Conservation (phyloP, 2,329 filamentous ascomycete species). For the Diaporthe capsici region DNA sequence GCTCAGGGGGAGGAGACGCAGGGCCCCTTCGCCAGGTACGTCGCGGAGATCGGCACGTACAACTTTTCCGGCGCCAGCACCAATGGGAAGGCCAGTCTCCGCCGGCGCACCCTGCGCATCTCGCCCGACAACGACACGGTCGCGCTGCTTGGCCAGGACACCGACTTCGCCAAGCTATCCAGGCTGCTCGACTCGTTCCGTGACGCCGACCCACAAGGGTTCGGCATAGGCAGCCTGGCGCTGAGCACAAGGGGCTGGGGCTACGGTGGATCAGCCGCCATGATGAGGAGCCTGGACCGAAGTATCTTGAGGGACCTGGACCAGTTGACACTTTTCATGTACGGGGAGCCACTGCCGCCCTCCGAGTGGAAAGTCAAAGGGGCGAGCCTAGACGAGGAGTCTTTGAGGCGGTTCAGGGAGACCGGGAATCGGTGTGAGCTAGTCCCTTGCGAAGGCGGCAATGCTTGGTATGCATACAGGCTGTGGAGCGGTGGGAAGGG, state of each 20-base stretch:
- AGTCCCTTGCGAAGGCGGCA: constrained; percentile 45
- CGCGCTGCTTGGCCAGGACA: constrained; percentile 49
- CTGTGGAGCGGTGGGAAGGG: constrained; percentile 46
- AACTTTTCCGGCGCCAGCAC: constrained; percentile 31
- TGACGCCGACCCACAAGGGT: constrained; percentile 43
- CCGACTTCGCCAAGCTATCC: constrained; percentile 45
- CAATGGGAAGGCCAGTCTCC: constrained; percentile 10
- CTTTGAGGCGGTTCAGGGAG: neutral
- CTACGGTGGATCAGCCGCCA: constrained; percentile 45
- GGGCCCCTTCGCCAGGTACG: constrained; percentile 42
- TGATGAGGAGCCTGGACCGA: constrained; percentile 45
- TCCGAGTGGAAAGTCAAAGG: constrained; percentile 46
- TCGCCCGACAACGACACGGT: constrained; percentile 51
- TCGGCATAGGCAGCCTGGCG: constrained; percentile 47
- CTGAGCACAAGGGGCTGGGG: constrained; percentile 48
- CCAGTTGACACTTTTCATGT: constrained; percentile 51
- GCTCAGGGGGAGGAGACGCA: neutral
- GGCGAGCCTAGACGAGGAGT: neutral
- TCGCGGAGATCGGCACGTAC: constrained; percentile 41
- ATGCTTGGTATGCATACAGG: constrained; percentile 44
- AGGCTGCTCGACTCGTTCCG: constrained; percentile 45
- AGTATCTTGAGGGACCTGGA: constrained; percentile 48
- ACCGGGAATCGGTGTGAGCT: constrained; percentile 36
- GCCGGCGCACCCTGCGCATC: constrained; percentile 49
- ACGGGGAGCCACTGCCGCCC: constrained; percentile 48